Evolutionary conservation across 345 rosid genomes (phyloP).

Genomic region (Corymbia maculata): DNA sequence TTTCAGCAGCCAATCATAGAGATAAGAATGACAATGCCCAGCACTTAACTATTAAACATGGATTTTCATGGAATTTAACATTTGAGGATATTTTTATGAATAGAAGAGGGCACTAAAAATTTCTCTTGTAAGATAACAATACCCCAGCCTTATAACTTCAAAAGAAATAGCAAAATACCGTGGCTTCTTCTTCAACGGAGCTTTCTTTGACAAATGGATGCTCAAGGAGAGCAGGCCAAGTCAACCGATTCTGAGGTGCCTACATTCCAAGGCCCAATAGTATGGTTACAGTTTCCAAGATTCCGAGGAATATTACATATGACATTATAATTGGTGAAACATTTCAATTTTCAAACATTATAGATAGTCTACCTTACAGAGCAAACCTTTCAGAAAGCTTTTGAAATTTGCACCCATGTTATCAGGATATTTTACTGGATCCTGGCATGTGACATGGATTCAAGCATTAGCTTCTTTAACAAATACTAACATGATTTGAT

Average conservation of each 20-base stretch:
- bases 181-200: constrained; percentile 47
- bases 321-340: neutral
- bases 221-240: constrained; percentile 93
- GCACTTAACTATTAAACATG: neutral
- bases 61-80: neutral
- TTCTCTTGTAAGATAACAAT: neutral
- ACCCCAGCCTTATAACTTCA: neutral
- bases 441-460: constrained; percentile 27
- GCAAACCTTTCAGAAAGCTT: constrained; percentile 92
- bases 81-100: neutral
- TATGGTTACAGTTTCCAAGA: neutral
- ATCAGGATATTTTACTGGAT: constrained; percentile 95
- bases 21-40: neutral
- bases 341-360: neutral
- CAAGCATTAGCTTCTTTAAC: neutral
- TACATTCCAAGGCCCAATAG: constrained; percentile 15
- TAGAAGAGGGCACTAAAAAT: neutral
- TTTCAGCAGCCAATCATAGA: neutral
- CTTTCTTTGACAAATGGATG: constrained; percentile 91
- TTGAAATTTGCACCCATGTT: constrained; percentile 79
- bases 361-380: constrained; percentile 53
- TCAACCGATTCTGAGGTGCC: constrained; percentile 89
- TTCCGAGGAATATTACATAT: neutral
- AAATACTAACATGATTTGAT: neutral
- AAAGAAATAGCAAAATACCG: constrained; percentile 32